Evolutionary conservation across 2,329 filamentous ascomycete species (phyloP).

Genomic region (Niveomyces coronatus): DNA sequence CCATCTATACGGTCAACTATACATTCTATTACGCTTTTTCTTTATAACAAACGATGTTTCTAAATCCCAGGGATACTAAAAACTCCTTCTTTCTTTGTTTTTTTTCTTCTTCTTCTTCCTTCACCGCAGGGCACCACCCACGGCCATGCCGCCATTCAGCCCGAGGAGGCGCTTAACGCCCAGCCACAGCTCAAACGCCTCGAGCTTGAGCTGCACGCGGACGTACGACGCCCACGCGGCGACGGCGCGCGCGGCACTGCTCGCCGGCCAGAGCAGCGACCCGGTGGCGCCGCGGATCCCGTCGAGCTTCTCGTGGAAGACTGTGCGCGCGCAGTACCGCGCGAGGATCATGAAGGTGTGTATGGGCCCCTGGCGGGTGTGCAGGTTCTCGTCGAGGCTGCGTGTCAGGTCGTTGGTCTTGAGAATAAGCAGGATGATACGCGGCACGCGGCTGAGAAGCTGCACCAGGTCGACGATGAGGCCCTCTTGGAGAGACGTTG

Average conservation of each 20-base stretch:
- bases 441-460: slow-evolving; percentile 76
- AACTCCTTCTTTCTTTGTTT: too few species aligned
- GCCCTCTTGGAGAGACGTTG: slow-evolving; percentile 73
- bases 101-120: slow-evolving; percentile 5
- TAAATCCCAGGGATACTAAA: too few species aligned
- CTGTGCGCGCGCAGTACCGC: slow-evolving; percentile 55
- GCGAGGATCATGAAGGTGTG: slow-evolving; percentile 59
- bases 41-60: too few species aligned
- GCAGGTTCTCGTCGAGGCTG: slow-evolving; percentile 82
- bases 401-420: slow-evolving; percentile 97
- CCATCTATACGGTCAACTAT: too few species aligned
- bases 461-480: slow-evolving; percentile 82
- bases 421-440: slow-evolving; percentile 87
- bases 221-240: slow-evolving; percentile 48
- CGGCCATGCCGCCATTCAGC: slow-evolving; percentile 16
- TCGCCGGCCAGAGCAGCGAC: slow-evolving; percentile 48
- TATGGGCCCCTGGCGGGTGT: slow-evolving; percentile 58
- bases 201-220: slow-evolving; percentile 52
- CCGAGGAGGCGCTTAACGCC: slow-evolving; percentile 39
- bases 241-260: slow-evolving; percentile 41
- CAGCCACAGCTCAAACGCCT: slow-evolving; percentile 53
- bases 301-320: slow-evolving; percentile 55
- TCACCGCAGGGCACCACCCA: slow-evolving; percentile 13
- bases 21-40: too few species aligned
- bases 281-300: slow-evolving; percentile 37